Base-by-base conservation (phyloP, 2,329 filamentous ascomycete species). In the Pseudocercospora macadamiae region DNA sequence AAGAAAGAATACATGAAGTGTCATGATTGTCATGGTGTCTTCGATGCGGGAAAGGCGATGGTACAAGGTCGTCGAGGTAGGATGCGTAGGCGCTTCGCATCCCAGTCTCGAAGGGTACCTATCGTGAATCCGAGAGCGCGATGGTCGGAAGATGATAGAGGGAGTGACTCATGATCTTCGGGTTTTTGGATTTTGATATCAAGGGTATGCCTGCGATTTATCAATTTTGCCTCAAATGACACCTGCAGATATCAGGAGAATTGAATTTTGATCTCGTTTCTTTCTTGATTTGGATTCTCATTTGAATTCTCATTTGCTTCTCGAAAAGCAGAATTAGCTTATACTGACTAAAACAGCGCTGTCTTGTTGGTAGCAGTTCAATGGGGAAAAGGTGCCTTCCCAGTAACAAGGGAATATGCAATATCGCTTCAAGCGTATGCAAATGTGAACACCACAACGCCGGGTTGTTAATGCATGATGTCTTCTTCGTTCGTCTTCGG, bases 391-490 rank as follows among this genome's bases (percentile, higher is more conserved):
- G 23, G n/a, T 16, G 23, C 12, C 39, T 25, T 25, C 19, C 39
- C 39, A 14, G 9, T 21, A 25, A 44, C 14, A 18, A 44, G 42
- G 23, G 12, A 47, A 47, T 23, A 47, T 47, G 42, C 42, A 25
- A 26, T 23, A n/a, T 26, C 42, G 42, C 42, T 26, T 47, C 42
- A 47, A 47, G 42, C 42, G 42, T 44, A 44, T 44, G 37, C 37
- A 44, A 39, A 39, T 9, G 34, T 39, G 16, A 45, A 48, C 44
- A 48, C 23, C 47, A 49, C 47, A 49, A 49, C 47, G 47, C 47
- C 47, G 47, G 47, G 47, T 49, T 49, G 47, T 49, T 49, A 49
- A 49, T 49, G 47, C 47, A 49, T 49, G 47, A 34, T 49, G 9
- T 30, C n/a, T 26, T 14, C 14, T 25, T 49, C 25, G 30, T 32